Base-by-base conservation (phyloP, 495 filamentous ascomycete genomes). In the Astrocystis sublimbata region DNA sequence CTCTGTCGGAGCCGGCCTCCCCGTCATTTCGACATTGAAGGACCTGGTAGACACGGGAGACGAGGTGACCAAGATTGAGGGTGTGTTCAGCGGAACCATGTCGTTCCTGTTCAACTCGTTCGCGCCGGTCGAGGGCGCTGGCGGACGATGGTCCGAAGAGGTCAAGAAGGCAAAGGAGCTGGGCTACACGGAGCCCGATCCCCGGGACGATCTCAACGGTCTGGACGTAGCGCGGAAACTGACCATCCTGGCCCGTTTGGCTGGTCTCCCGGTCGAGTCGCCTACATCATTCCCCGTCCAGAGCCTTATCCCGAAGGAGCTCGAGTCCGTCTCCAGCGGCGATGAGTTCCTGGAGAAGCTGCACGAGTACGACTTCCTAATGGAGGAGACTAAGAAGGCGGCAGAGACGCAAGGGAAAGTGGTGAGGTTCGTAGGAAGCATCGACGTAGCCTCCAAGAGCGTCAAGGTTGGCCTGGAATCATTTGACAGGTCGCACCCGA, bases 171-270 rank as follows among this genome's bases (percentile, higher is more conserved):
- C 93, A 33, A 94, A 96, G 79, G 89, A 93, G 52, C 78, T 93
- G n/a, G 94, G 96, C 17, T 98, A 92, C 77, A 98, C 94, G 12
- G 94, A 98, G 78, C 94, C 94, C 2, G 94, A 98, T 71, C 94
- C 94, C 42, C 83, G 94, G 42, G 94, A 98, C 73, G 94, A 98
- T 68, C 81, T 98, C 67, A 97, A 98, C 75, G 94, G 94, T 10
- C 81, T 96, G 70, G 94, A 98, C 71, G 93, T 98, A 23, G 94
- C 94, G 26, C 83, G 94, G n/a, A 98, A 98, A 77, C 81, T 97
- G 64, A 96, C 93, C 26, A 98, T 98, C 62, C 82, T 97, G 42
- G 94, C 93, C 35, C 83, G 94, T 19, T 71, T 97, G 28, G 87
- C 85, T 12, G 94, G 94, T 0, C 75, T 98, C 56, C 76, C 85